These are phyloP conservation scores for Phenoliferia sp. DNA, from an alignment of 1,284 basidiomycete genomes.

Conservation along the genomic window DNA sequence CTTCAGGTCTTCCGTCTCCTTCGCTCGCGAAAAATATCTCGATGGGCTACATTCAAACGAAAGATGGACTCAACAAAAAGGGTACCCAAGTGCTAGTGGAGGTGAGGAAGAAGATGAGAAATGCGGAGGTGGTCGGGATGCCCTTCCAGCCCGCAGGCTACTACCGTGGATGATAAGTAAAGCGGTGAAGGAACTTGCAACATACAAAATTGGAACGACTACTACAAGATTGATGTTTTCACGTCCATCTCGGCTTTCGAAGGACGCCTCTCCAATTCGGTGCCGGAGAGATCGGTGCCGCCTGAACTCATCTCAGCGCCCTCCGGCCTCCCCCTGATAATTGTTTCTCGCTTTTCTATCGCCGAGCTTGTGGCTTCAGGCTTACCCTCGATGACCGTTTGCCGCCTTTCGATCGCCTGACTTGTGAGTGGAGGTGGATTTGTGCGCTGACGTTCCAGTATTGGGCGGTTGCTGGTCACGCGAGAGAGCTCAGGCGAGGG, in stretches of 20 bases:
- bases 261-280: too few relatives aligned
- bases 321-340: too few relatives aligned
- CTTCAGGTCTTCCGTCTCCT: slow-evolving; percentile 93
- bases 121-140: slow-evolving; percentile 67
- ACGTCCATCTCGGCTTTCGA: too few relatives aligned
- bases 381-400: slow-evolving; percentile 10
- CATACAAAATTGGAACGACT: not conserved
- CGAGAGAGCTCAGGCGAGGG: too few relatives aligned
- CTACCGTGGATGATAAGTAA: slow-evolving; percentile 51
- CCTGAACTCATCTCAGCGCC: too few relatives aligned
- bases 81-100: slow-evolving; percentile 76
- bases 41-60: slow-evolving; percentile 76
- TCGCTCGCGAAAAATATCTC: slow-evolving; percentile 87
- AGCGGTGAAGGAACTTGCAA: not conserved
- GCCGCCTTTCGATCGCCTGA: slow-evolving; percentile 14
- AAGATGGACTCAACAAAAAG: slow-evolving; percentile 79
- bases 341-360: too few relatives aligned
- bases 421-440: not conserved
- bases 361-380: too few relatives aligned
- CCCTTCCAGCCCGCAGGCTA: slow-evolving; percentile 67
- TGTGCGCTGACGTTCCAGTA: not conserved
- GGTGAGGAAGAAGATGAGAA: slow-evolving; percentile 65
- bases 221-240: not conserved
- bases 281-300: too few relatives aligned
- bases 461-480: not conserved